These are phyloP conservation scores for Boletus vinaceobasis DNA, from an alignment of 768 basidiomycete genomes.

Conservation along the genomic window DNA sequence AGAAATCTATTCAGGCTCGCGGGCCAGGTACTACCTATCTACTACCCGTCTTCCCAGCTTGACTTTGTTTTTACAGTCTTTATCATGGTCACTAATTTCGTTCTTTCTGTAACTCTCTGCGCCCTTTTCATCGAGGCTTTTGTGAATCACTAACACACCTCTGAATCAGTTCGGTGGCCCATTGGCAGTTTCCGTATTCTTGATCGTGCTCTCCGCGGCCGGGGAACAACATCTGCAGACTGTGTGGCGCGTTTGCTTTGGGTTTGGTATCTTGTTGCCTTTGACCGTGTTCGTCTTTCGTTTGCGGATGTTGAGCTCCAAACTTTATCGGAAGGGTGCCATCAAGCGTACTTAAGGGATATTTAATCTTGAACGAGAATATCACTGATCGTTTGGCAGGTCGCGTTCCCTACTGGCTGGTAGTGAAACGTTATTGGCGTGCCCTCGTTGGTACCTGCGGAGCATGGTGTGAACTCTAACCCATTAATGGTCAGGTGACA, in stretches of 20 bases:
- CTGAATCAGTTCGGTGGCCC: slow-evolving; percentile 57
- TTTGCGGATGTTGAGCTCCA: slow-evolving; percentile 66
- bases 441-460: slow-evolving; percentile 68
- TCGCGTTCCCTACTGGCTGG: slow-evolving; percentile 58
- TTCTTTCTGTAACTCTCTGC: slow-evolving; percentile 47
- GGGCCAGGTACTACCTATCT: slow-evolving; percentile 48
- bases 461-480: slow-evolving; percentile 47
- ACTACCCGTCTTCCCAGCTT: not conserved
- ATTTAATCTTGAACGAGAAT: not conserved
- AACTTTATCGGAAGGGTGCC: slow-evolving; percentile 59
- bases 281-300: slow-evolving; percentile 71
- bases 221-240: slow-evolving; percentile 58
- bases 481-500: not conserved
- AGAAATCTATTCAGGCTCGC: slow-evolving; percentile 54
- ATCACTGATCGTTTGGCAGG: slow-evolving; percentile 31
- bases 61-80: slow-evolving; percentile 42
- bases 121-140: not conserved
- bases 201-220: slow-evolving; percentile 66
- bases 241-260: slow-evolving; percentile 68
- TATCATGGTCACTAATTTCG: slow-evolving; percentile 74
- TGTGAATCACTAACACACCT: not conserved
- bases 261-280: slow-evolving; percentile 59
- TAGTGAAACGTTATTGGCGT: slow-evolving; percentile 63
- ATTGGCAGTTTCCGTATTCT: slow-evolving; percentile 60
- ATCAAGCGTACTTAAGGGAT: slow-evolving; percentile 49